Evolutionary conservation across 345 rosid species (phyloP), one percentile per base, ranked within the genome.

Genomic region (Salix arbutifolia): DNA sequence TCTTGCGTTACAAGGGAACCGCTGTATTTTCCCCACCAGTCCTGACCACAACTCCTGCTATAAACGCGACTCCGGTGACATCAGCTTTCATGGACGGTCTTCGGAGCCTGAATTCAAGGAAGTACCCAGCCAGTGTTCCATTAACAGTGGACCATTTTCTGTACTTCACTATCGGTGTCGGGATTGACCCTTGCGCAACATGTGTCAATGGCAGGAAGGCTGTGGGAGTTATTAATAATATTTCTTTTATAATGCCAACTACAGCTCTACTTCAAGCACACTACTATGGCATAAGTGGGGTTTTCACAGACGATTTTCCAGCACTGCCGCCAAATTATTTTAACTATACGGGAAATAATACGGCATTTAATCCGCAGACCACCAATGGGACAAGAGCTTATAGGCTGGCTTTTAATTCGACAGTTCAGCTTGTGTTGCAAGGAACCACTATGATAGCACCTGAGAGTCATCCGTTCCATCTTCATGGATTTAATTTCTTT

Each of bases 261-360:
- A 86, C 69, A 23, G 81, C 83, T 46, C 76, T 93, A 52, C 93
- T 93, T 23, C 83, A 91, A 80, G 93, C 96, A 53, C 92, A 93
- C 87, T 91, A 89, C 80, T 75, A 81, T 71, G 83, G 84, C 58
- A 88, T 79, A 38, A 81, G 83, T 11, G 96, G 92, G 28, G 90
- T 91, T 26, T 93, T 81, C 85, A 93, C 92, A 0, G 87, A 84
- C 58, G 94, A 92, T 80, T 92, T 92, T 67, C 97, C 97, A 0
- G 88, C 75, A 35, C 80, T 69, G 12, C 97, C 97, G 3, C 73
- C 76, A 21, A 76, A 17, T 0, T 74, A 88, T 3, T 93, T 71
- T 76, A 85, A 93, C 71, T 93, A 89, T 52, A 91, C 94, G 1
- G 92, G 96, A 0, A 72, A 38, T 48, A 56, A 28, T 50, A 75